These are phyloP conservation scores for Apophysomyces variabilis DNA, from an alignment of 371 early-diverging fungal species.

Conservation along the genomic window DNA sequence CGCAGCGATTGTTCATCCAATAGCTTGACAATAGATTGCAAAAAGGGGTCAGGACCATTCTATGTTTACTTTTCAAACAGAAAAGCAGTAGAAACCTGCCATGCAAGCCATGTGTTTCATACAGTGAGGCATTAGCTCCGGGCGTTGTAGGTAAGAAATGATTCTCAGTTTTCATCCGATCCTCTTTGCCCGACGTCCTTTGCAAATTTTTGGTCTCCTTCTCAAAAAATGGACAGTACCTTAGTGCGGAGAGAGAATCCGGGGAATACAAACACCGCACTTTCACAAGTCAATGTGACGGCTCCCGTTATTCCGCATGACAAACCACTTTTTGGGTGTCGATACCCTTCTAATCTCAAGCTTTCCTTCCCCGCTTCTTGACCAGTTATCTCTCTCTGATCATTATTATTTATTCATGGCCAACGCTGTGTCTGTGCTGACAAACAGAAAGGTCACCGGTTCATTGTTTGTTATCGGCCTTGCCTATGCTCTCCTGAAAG, in stretches of 20 bases:
- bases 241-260: constrained; percentile 9
- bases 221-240: constrained; percentile 19
- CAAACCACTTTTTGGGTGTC: too few species aligned
- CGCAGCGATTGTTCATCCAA: too few species aligned
- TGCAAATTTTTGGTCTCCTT: too few species aligned
- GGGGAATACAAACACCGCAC: too few species aligned
- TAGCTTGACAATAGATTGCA: too few species aligned
- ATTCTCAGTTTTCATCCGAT: constrained; percentile 36
- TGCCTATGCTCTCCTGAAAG: constrained; percentile 41
- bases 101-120: too few species aligned
- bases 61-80: too few species aligned
- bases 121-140: too few species aligned
- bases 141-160: constrained; percentile 23
- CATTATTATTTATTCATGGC: constrained; percentile 26
- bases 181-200: constrained; percentile 11
- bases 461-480: constrained; percentile 38
- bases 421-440: constrained; percentile 36
- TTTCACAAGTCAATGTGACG: too few species aligned
- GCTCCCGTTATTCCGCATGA: too few species aligned
- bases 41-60: too few species aligned
- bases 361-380: constrained; percentile 7
- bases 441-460: constrained; percentile 36
- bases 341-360: constrained; percentile 1
- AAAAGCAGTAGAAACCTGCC: too few species aligned
- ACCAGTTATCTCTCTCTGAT: neutral